Conservation (phyloP, 345 rosid genomes). For the Eucalyptus sp. region DNA sequence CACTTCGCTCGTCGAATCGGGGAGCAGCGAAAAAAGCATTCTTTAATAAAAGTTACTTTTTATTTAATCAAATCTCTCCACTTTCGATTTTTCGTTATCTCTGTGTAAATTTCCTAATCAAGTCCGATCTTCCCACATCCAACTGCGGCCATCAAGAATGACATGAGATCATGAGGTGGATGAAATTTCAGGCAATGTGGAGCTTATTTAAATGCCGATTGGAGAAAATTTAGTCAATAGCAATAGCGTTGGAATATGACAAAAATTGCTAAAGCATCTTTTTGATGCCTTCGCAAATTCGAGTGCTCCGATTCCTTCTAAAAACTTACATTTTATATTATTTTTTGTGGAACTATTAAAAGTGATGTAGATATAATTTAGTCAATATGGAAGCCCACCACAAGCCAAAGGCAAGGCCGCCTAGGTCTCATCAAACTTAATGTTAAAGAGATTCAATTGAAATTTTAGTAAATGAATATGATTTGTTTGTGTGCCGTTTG, state of each 20-base stretch:
- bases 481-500: neutral
- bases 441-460: neutral
- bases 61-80: neutral
- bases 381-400: neutral
- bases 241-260: neutral
- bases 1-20: neutral
- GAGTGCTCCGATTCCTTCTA: neutral
- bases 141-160: neutral
- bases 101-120: neutral
- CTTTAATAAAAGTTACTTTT: neutral
- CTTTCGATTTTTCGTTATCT: neutral
- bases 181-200: neutral
- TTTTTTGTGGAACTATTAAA: neutral
- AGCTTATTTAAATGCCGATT: neutral
- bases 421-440: accelerated
- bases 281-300: neutral
- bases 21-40: neutral
- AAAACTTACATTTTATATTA: neutral
- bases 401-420: neutral
- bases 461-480: neutral
- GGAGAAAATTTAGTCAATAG: accelerated
- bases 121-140: too few species aligned
- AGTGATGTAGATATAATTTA: neutral
- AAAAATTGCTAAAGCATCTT: neutral
- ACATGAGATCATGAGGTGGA: neutral